Evolutionary conservation across 192 early-diverging fungal genomes (phyloP).

Genomic region (Cladochytrium replicatum): DNA sequence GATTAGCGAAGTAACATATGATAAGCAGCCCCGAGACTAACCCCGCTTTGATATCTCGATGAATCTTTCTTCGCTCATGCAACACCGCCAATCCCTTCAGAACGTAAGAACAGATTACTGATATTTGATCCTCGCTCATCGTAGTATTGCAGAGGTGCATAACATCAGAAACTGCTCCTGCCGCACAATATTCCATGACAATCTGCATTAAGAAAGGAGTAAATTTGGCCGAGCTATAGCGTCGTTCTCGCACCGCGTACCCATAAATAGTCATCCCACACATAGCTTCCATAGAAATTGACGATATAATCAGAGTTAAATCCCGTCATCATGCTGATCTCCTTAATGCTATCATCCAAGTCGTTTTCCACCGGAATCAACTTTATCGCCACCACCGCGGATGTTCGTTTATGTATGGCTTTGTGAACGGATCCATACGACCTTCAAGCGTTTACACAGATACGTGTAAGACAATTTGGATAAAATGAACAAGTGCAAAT

Average conservation of each 20-base stretch:
- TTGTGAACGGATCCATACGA: slow-evolving; percentile 53
- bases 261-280: slow-evolving; percentile 39
- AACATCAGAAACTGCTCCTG: slow-evolving; percentile 44
- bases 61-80: slow-evolving; percentile 47
- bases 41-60: slow-evolving; percentile 58
- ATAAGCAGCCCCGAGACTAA: slow-evolving; percentile 3
- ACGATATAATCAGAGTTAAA: slow-evolving; percentile 34
- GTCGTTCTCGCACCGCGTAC: too few species aligned
- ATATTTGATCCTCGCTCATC: slow-evolving; percentile 42
- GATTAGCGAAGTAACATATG: slow-evolving; percentile 5
- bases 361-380: slow-evolving; percentile 40
- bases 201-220: too few species aligned
- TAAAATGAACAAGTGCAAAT: too few species aligned
- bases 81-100: slow-evolving; percentile 46
- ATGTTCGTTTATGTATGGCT: slow-evolving; percentile 36
- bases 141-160: slow-evolving; percentile 37
- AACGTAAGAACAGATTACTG: slow-evolving; percentile 34
- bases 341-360: slow-evolving; percentile 32
- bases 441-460: too few species aligned
- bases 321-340: slow-evolving; percentile 45
- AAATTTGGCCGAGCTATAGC: too few species aligned
- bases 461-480: too few species aligned
- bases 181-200: slow-evolving; percentile 53
- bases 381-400: slow-evolving; percentile 36
- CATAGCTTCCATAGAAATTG: slow-evolving; percentile 39